phyloP scores from a whole-genome alignment of 2,329 filamentous ascomycete genomes.

The Colletotrichum costaricense region DNA sequence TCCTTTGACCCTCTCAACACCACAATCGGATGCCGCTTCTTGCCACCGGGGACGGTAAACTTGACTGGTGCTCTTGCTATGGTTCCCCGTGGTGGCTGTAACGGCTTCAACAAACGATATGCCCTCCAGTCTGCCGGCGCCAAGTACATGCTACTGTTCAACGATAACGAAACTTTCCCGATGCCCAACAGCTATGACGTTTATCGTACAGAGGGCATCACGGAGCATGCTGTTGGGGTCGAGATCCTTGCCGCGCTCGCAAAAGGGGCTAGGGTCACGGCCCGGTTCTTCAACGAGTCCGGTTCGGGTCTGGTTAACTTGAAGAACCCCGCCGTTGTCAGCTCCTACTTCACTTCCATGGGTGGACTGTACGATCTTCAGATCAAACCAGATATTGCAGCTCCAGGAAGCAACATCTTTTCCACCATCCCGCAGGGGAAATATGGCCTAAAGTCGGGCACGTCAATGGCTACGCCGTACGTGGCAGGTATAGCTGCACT shows the following conservation, averaged over 20 bases:
- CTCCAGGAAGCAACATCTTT: slow-evolving; percentile 61
- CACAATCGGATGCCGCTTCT: slow-evolving; percentile 51
- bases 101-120: slow-evolving; percentile 44
- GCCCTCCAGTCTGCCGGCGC: slow-evolving; percentile 52
- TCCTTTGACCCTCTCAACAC: slow-evolving; percentile 37
- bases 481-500: slow-evolving; percentile 62
- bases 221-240: background rate
- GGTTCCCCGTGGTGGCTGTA: slow-evolving; percentile 38
- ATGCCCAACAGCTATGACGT: slow-evolving; percentile 6
- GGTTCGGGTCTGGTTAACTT: background rate
- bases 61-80: slow-evolving; percentile 54
- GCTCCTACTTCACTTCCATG: slow-evolving; percentile 59
- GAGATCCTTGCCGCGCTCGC: slow-evolving; percentile 5
- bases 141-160: slow-evolving; percentile 54
- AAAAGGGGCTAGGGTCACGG: slow-evolving; percentile 8
- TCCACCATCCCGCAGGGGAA: slow-evolving; percentile 57
- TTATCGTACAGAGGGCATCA: background rate
- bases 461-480: slow-evolving; percentile 68
- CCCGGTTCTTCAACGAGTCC: slow-evolving; percentile 12
- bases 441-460: slow-evolving; percentile 62
- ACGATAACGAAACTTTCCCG: slow-evolving; percentile 38
- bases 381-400: slow-evolving; percentile 62
- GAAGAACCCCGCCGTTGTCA: slow-evolving; percentile 1
- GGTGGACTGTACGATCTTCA: slow-evolving; percentile 63
- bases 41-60: slow-evolving; percentile 50